Evolutionary conservation across 1,284 basidiomycete species (phyloP), one percentile per base, ranked within the genome.

Genomic region (Moesziomyces antarcticus): DNA sequence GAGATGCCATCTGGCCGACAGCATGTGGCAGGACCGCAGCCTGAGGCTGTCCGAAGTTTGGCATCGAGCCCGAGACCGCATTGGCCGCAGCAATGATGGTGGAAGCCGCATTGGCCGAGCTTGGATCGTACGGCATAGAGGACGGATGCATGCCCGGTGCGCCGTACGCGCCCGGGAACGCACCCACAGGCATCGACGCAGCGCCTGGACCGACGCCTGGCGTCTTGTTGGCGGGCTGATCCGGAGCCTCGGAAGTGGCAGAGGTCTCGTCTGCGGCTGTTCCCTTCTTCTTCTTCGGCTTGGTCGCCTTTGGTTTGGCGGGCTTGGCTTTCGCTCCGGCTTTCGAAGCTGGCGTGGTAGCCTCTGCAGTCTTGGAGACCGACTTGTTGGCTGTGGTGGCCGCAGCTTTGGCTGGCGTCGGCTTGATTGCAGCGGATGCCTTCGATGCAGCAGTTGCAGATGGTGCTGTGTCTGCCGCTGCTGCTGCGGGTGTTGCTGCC

Each of bases 261-360:
- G 44, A 5, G 30, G 49, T 18, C 21, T 58, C 44, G 22, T 64
- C 65, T 25, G 52, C 54, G 42, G 56, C 56, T 11, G 57, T 49
- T 7, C 56, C 56, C 37, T 74, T 70, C 57, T 75, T 71, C 51
- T 75, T 75, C 56, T 67, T 67, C 16, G 65, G 42, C 51, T 73
- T 73, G 42, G 50, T 43, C 21, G 64, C 11, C 44, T 73, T 73
- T 16, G 67, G 25, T 37, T 75, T 75, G 33, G 71, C 55, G 1
- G 71, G 50, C 41, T 72, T 72, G n/a, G 63, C 59, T 49, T 67
- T 72, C 37, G 56, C 51, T 46, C 40, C 33, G 7, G 52, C 42
- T 35, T 25, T 55, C 16, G 53, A 22, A 40, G 58, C 54, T 24
- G 58, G 40, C n/a, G 46, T 40, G 4, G 51, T 10, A 18, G 45